A percentile compares a stretch with the other conserved stretches of the same genome.
These are phyloP conservation scores for Colletotrichum theobromicola DNA, from an alignment of 2,329 filamentous ascomycete genomes.

Conservation along the genomic window DNA sequence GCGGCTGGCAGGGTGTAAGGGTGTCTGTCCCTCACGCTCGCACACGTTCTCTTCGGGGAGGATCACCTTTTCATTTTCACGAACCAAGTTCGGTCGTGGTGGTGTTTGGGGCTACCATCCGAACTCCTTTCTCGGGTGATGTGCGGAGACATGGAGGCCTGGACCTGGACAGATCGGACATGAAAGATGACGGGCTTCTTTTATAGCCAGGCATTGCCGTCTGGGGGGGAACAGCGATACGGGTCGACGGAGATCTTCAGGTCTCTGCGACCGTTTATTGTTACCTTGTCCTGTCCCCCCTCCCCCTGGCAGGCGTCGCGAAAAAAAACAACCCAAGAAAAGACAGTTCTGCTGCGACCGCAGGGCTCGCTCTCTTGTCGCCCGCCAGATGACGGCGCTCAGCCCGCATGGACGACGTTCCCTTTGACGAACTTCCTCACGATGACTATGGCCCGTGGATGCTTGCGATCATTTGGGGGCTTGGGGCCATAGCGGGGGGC, in stretches of 20 bases:
- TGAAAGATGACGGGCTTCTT: not conserved
- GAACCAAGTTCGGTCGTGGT: not conserved
- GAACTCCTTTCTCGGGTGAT: not conserved
- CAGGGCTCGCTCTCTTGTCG: not conserved
- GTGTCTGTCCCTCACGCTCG: not conserved
- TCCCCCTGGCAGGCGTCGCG: not conserved
- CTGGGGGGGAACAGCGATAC: not conserved
- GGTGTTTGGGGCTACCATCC: not conserved
- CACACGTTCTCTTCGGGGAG: not conserved
- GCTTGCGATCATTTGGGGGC: slow-evolving; percentile 12
- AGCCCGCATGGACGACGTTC: not conserved
- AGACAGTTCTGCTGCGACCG: not conserved
- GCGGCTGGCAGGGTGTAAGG: not conserved
- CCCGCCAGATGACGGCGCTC: not conserved
- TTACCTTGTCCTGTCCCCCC: not conserved
- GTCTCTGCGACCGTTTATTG: slow-evolving; percentile 3
- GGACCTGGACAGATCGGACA: not conserved
- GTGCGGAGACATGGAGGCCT: not conserved
- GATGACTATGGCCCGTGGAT: slow-evolving; percentile 17
- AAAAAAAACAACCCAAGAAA: not conserved
- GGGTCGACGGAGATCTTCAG: not conserved
- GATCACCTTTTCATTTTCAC: not conserved
- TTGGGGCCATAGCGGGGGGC: not conserved
- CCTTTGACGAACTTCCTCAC: slow-evolving; percentile 14
- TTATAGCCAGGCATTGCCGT: slow-evolving; percentile 11